Evolutionary conservation across 495 filamentous ascomycete genomes (phyloP).

Genomic region (Cairneyella variabilis): DNA sequence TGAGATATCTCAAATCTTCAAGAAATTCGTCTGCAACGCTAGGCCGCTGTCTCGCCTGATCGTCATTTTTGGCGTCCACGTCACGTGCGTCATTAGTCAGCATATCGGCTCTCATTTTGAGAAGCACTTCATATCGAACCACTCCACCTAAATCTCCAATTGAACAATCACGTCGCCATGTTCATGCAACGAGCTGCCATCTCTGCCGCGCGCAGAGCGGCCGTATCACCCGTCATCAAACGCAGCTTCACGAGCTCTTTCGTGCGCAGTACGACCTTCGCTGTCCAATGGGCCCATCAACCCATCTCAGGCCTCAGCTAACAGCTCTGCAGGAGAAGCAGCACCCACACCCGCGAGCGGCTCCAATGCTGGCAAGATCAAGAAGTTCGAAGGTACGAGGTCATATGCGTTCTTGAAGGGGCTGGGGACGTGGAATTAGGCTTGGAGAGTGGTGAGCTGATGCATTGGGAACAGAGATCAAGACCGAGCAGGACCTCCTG

Average conservation of each 20-base stretch:
- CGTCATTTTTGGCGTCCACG: background rate
- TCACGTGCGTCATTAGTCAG: background rate
- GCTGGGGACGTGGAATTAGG: background rate
- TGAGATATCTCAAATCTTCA: too few species aligned
- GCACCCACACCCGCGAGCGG: conserved; percentile 9
- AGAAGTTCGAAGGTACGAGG: conserved; percentile 26
- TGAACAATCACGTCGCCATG: conserved; percentile 49
- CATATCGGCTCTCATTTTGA: background rate
- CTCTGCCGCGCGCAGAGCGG: conserved; percentile 66
- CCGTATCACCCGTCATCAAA: conserved; percentile 52
- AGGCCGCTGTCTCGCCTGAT: too few species aligned
- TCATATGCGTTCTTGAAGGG: background rate
- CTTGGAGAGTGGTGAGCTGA: conserved; percentile 14
- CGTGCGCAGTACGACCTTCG: conserved; percentile 54
- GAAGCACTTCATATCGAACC: background rate
- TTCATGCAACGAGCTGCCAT: conserved; percentile 79
- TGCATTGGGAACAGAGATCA: conserved; percentile 69
- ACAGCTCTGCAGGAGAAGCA: conserved; percentile 17
- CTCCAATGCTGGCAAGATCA: conserved; percentile 21
- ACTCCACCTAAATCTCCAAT: conserved; percentile 16
- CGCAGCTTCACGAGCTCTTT: conserved; percentile 56
- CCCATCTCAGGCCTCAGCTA: background rate
- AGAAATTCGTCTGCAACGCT: too few species aligned
- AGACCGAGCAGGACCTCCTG: conserved; percentile 73
- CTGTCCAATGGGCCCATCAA: conserved; percentile 34